phyloP scores from a whole-genome alignment of 73 alveolate species.

The Paramecium bursaria region DNA sequence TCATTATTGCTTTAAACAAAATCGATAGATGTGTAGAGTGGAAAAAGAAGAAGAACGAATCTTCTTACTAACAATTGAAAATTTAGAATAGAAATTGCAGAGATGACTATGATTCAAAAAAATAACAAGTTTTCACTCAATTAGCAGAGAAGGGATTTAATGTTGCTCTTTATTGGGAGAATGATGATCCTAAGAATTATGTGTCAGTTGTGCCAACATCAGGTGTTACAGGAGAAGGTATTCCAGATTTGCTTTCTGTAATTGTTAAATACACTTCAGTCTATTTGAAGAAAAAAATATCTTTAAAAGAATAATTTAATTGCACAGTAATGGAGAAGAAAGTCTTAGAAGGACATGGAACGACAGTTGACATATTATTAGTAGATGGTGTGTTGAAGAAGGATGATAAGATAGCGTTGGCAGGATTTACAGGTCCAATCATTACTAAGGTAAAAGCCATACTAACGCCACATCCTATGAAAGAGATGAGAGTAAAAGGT shows the following conservation, averaged over 20 bases:
- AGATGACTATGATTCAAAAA: conserved; percentile 39
- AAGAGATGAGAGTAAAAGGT: conserved; percentile 99
- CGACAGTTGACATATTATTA: conserved; percentile 98
- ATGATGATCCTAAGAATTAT: conserved; percentile 88
- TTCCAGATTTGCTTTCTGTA: conserved; percentile 98
- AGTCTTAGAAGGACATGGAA: conserved; percentile 97
- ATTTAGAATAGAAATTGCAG: conserved; percentile 34
- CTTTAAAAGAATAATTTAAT: conserved; percentile 86
- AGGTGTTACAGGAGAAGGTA: conserved; percentile 99
- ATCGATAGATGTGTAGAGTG: conserved; percentile 96
- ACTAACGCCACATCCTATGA: conserved; percentile 98
- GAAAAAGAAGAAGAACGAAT: conserved; percentile 84
- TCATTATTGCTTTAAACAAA: conserved; percentile 98
- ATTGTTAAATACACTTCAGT: conserved; percentile 89
- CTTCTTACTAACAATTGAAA: conserved; percentile 46
- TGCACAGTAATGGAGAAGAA: conserved; percentile 99
- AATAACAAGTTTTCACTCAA: conserved; percentile 63
- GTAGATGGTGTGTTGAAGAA: conserved; percentile 97
- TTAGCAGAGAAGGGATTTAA: conserved; percentile 95
- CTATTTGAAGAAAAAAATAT: conserved; percentile 77
- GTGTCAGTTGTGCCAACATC: conserved; percentile 98
- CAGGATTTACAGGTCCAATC: conserved; percentile 99
- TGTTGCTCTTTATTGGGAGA: conserved; percentile 95
- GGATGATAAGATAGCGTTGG: conserved; percentile 97
- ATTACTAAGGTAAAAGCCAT: conserved; percentile 98